These are phyloP conservation scores for Coemansia sp. DNA, from an alignment of 192 early-diverging fungal genomes.

Conservation along the genomic window DNA sequence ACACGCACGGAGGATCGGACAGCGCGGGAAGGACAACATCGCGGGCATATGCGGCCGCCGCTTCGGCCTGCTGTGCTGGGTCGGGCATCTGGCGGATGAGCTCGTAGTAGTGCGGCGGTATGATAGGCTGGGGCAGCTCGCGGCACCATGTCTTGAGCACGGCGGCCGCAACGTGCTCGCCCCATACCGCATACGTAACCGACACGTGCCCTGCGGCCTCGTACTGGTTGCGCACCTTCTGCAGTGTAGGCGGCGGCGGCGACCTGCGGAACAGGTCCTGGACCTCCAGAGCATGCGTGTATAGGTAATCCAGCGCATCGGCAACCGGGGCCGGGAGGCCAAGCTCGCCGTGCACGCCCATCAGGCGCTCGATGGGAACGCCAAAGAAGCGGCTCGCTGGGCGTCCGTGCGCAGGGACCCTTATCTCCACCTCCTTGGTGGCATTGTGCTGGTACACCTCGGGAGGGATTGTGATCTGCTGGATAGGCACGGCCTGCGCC, in stretches of 20 bases:
- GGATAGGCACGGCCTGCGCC: slow-evolving; percentile 58
- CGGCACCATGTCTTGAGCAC: slow-evolving; percentile 79
- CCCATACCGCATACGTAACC: slow-evolving; percentile 58
- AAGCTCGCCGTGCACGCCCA: slow-evolving; percentile 66
- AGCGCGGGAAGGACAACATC: slow-evolving; percentile 45
- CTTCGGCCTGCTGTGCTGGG: slow-evolving; percentile 22
- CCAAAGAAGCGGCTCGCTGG: slow-evolving; percentile 64
- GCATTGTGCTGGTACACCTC: slow-evolving; percentile 47
- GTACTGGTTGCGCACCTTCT: slow-evolving; percentile 51
- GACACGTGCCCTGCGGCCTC: slow-evolving; percentile 41
- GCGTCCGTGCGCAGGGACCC: slow-evolving; percentile 33
- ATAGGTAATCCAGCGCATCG: slow-evolving; percentile 67
- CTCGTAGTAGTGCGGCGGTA: slow-evolving; percentile 60
- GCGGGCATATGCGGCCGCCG: slow-evolving; percentile 26
- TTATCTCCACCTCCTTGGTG: slow-evolving; percentile 37
- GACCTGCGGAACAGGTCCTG: slow-evolving; percentile 85
- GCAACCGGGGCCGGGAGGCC: slow-evolving; percentile 71
- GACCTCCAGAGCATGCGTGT: slow-evolving; percentile 60
- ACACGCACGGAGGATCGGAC: slow-evolving; percentile 47
- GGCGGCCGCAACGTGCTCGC: slow-evolving; percentile 74
- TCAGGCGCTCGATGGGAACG: slow-evolving; percentile 63
- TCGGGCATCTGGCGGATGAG: slow-evolving; percentile 50
- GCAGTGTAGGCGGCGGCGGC: slow-evolving; percentile 65
- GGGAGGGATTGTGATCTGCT: slow-evolving; percentile 71
- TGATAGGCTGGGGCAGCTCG: slow-evolving; percentile 71